Percentiles rank a stretch among this genome's conserved stretches.
Conservation (phyloP, 257 asterid genomes). For the Solanum dulcamara region DNA sequence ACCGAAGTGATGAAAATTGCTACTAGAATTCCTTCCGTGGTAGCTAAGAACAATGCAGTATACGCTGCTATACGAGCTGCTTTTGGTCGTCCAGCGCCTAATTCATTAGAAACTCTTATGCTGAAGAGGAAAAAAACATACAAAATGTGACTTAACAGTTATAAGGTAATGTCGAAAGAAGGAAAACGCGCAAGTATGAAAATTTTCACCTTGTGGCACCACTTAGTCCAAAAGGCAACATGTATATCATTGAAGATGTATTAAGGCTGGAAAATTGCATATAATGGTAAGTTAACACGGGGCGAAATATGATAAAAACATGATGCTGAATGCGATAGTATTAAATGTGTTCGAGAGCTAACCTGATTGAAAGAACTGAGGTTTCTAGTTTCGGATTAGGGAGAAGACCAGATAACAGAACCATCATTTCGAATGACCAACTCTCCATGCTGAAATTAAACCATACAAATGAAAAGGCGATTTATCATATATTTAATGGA, state of each 20-base stretch:
- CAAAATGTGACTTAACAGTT: background rate
- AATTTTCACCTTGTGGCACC: slow-evolving; percentile 42
- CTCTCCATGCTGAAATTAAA: slow-evolving; percentile 57
- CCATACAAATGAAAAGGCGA: background rate
- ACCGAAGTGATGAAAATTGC: slow-evolving; percentile 30
- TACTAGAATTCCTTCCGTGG: slow-evolving; percentile 35
- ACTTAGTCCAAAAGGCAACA: slow-evolving; percentile 70
- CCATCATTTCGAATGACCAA: slow-evolving; percentile 76
- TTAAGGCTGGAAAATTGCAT: slow-evolving; percentile 27
- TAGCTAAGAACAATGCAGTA: slow-evolving; percentile 38
- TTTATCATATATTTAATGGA: background rate
- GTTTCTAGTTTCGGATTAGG: slow-evolving; percentile 68
- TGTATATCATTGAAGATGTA: slow-evolving; percentile 44
- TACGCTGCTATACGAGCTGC: slow-evolving; percentile 46
- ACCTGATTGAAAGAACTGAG: slow-evolving; percentile 67
- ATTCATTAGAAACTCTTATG: slow-evolving; percentile 53
- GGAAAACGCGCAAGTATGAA: background rate
- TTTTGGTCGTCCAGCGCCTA: slow-evolving; percentile 53
- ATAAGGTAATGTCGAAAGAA: background rate
- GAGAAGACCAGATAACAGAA: slow-evolving; percentile 59
- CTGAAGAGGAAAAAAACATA: background rate
- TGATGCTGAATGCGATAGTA: no score
- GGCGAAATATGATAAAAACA: background rate
- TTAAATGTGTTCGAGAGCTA: background rate
- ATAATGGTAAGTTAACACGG: background rate